Evolutionary conservation across 345 rosid species (phyloP).

Genomic region (Camelina hispida): DNA sequence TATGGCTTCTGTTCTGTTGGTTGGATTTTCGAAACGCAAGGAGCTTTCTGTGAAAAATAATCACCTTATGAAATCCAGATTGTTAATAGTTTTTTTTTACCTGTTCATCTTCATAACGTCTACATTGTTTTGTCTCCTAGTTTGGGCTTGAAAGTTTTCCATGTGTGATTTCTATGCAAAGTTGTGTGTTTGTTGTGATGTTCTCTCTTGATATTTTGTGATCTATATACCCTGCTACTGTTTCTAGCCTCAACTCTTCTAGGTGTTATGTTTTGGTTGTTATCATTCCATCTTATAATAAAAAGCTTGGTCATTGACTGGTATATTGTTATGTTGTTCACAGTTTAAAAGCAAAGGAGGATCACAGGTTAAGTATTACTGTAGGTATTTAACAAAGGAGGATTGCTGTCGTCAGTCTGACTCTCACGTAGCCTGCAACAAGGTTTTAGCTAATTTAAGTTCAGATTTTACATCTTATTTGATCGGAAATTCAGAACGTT

Average conservation of each 20-base stretch:
- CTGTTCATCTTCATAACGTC: conserved; percentile 7
- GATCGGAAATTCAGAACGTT: not conserved
- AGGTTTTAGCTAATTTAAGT: conserved; percentile 53
- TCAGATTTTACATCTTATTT: conserved; percentile 12
- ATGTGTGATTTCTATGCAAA: not conserved
- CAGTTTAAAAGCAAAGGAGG: conserved; percentile 99
- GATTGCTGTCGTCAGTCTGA: conserved; percentile 90
- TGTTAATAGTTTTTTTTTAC: not conserved
- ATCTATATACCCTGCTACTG: conserved; percentile 10
- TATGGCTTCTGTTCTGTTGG: conserved; percentile 3
- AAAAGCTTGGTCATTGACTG: conserved; percentile 18
- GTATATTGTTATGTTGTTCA: conserved; percentile 30
- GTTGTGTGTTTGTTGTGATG: not conserved
- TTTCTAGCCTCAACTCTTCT: conserved; percentile 24
- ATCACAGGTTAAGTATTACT: conserved; percentile 92
- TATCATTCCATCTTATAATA: not conserved
- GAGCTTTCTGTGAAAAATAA: not conserved
- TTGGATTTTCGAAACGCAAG: not conserved
- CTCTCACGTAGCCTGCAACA: conserved; percentile 84
- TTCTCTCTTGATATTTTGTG: conserved; percentile 15
- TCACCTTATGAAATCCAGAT: no score
- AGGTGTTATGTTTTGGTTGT: conserved; percentile 15
- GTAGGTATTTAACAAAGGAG: conserved; percentile 90
- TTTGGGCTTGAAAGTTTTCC: conserved; percentile 5
- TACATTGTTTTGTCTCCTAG: conserved; percentile 12